phyloP scores from a whole-genome alignment of 169 alveolate genomes.

The Perkinsus marinus region DNA sequence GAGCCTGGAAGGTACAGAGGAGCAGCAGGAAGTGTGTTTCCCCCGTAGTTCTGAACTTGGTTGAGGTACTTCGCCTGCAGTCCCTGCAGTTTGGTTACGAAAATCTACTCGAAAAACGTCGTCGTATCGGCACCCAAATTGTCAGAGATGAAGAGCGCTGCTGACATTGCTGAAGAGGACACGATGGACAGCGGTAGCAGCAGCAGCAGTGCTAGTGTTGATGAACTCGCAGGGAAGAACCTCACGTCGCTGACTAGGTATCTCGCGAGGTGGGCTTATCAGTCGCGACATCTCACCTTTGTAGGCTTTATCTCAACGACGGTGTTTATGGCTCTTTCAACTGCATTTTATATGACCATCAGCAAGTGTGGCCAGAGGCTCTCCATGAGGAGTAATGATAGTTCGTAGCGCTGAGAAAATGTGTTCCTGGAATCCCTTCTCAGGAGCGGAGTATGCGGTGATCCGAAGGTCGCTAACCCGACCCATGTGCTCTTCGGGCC shows the following conservation, averaged over 20 bases:
- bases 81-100: not conserved
- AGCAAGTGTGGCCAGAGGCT: not conserved
- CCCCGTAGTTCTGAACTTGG: no score
- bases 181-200: not conserved
- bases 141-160: not conserved
- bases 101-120: not conserved
- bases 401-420: not conserved
- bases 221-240: not conserved
- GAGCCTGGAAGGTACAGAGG: not conserved
- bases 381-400: not conserved
- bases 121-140: not conserved
- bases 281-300: no score
- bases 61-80: not conserved
- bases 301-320: slow-evolving; percentile 6
- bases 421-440: not conserved
- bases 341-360: slow-evolving; percentile 12
- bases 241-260: not conserved
- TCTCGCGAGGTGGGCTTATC: no score
- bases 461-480: not conserved
- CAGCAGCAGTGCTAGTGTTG: not conserved
- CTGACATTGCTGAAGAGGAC: not conserved
- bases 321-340: slow-evolving; percentile 20
- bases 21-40: no score
- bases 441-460: not conserved
- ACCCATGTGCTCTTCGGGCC: slow-evolving; percentile 8